A percentile compares a stretch with the other conserved stretches of the same genome.
These are phyloP conservation scores for Encephalitozoon hellem DNA, from an alignment of 371 early-diverging fungal genomes.

Conservation along the genomic window DNA sequence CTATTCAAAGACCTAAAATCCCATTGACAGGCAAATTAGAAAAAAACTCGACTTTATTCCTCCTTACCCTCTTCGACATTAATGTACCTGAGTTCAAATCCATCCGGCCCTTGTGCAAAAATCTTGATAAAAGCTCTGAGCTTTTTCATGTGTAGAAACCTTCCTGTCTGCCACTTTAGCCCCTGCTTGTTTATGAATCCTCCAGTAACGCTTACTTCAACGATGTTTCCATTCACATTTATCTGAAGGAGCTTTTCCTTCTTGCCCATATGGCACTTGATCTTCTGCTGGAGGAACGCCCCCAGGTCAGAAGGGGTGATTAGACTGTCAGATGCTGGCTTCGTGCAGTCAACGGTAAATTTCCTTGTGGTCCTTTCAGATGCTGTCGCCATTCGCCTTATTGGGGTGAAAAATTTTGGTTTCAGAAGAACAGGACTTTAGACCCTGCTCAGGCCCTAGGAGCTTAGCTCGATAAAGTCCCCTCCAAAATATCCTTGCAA, in stretches of 20 bases:
- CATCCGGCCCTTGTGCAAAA: slow-evolving; percentile 16
- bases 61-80: slow-evolving; percentile 14
- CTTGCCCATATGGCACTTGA: slow-evolving; percentile 22
- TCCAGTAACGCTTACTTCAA: not conserved
- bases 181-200: slow-evolving; percentile 24
- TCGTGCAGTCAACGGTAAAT: slow-evolving; percentile 17
- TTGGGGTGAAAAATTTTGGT: slow-evolving; percentile 10
- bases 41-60: slow-evolving; percentile 1
- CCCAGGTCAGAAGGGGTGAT: slow-evolving; percentile 19
- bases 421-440: not conserved
- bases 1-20: not conserved
- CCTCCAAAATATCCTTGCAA: slow-evolving; percentile 51
- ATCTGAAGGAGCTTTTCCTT: slow-evolving; percentile 27
- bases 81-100: slow-evolving; percentile 28
- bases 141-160: slow-evolving; percentile 27
- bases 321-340: slow-evolving; percentile 19
- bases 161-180: slow-evolving; percentile 12
- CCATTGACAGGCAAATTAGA: not conserved
- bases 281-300: slow-evolving; percentile 19
- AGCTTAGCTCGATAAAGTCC: slow-evolving; percentile 5
- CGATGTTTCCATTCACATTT: not conserved
- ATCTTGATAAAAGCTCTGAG: slow-evolving; percentile 18
- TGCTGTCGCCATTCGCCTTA: not conserved
- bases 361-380: not conserved
- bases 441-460: not conserved